These are phyloP conservation scores for Powellomyces hirtus DNA, from an alignment of 192 early-diverging fungal species.

Conservation along the genomic window DNA sequence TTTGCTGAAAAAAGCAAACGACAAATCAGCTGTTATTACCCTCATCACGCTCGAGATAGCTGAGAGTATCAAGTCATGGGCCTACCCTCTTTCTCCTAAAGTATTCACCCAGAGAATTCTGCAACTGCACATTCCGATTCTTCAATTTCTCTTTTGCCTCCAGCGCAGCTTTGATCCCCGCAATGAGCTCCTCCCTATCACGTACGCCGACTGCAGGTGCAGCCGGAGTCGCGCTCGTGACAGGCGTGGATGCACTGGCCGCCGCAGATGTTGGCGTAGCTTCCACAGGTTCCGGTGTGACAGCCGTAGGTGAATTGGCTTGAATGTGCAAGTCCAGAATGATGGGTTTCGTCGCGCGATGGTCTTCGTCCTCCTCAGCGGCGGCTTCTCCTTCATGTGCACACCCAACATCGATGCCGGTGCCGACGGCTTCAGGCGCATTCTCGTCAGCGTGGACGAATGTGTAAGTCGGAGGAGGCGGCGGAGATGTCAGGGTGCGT, in stretches of 20 bases:
- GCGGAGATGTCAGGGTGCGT: slow-evolving; percentile 10
- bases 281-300: neutral
- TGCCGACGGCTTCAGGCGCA: neutral
- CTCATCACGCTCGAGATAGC: neutral
- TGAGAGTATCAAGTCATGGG: too few relatives aligned
- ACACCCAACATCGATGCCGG: slow-evolving; percentile 7
- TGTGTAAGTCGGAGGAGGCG: slow-evolving; percentile 10
- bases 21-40: too few relatives aligned
- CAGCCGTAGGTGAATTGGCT: neutral
- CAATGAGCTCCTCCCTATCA: slow-evolving; percentile 48
- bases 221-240: neutral
- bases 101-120: slow-evolving; percentile 56
- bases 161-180: slow-evolving; percentile 33
- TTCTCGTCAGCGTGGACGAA: slow-evolving; percentile 1
- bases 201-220: slow-evolving; percentile 5
- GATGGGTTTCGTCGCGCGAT: neutral
- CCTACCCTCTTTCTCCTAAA: slow-evolving; percentile 55
- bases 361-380: neutral
- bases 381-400: neutral
- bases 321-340: neutral
- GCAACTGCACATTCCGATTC: slow-evolving; percentile 38
- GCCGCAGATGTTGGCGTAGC: neutral
- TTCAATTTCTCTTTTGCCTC: slow-evolving; percentile 47
- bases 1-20: slow-evolving; percentile 13
- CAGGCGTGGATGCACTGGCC: neutral